A percentile compares a stretch with the other conserved stretches of the same genome.
Evolutionary conservation across 306 rosid species (phyloP).

Genomic region (Argentina anserina): DNA sequence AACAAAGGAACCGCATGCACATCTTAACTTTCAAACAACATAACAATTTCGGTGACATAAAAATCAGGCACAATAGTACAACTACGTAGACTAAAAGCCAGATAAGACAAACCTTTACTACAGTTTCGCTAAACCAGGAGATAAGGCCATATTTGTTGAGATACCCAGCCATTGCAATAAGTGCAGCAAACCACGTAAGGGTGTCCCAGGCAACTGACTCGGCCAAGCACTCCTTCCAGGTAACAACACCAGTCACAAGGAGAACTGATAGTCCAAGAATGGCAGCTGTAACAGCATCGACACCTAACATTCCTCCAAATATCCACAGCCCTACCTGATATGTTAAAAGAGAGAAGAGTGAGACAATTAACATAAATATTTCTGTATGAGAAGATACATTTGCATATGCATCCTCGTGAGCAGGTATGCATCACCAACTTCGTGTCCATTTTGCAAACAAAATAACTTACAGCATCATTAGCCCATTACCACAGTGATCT

Average conservation of each 20-base stretch:
- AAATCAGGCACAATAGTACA: slow-evolving; percentile 2
- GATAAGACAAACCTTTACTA: slow-evolving; percentile 76
- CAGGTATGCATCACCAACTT: background rate
- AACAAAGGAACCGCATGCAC: background rate
- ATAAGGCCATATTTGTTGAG: slow-evolving; percentile 98
- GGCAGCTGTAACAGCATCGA: slow-evolving; percentile 95
- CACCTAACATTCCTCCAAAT: slow-evolving; percentile 67
- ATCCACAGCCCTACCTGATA: slow-evolving; percentile 94
- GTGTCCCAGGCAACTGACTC: slow-evolving; percentile 99
- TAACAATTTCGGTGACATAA: background rate
- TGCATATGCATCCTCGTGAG: slow-evolving; percentile 5
- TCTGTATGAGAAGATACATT: slow-evolving; percentile 1
- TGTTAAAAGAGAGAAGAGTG: slow-evolving; percentile 7
- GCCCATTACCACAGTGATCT: background rate
- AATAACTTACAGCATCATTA: background rate
- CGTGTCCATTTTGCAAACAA: background rate
- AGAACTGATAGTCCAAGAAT: slow-evolving; percentile 87
- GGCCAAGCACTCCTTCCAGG: slow-evolving; percentile 98
- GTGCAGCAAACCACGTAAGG: slow-evolving; percentile 99
- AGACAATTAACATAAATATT: background rate
- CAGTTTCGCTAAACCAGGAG: slow-evolving; percentile 94
- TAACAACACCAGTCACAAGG: slow-evolving; percentile 88
- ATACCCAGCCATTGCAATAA: slow-evolving; percentile 99
- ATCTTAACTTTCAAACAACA: background rate
- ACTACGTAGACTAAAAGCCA: background rate